Percentiles rank a stretch among this genome's conserved stretches.
Evolutionary conservation across 2,329 filamentous ascomycete genomes (phyloP).

Genomic region (Exophiala spinifera): DNA sequence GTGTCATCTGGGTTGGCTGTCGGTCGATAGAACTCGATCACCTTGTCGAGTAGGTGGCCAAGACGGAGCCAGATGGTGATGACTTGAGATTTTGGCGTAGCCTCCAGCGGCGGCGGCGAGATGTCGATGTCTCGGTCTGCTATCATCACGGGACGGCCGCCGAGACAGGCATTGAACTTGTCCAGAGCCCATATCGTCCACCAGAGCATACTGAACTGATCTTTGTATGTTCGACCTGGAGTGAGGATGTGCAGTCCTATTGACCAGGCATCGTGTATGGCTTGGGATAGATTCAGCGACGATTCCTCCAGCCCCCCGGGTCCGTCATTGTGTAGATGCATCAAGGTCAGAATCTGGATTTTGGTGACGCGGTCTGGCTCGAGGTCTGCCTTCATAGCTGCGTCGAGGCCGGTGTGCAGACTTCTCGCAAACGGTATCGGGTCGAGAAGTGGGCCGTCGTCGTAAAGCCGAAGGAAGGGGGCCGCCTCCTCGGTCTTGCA

Average conservation of each 20-base stretch:
- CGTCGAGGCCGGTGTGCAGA: slow-evolving; percentile 37
- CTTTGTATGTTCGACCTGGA: slow-evolving; percentile 32
- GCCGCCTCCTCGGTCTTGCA: slow-evolving; percentile 37
- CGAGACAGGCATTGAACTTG: slow-evolving; percentile 42
- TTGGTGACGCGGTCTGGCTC: slow-evolving; percentile 38
- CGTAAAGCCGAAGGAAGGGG: slow-evolving; percentile 34
- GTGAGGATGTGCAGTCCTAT: slow-evolving; percentile 40
- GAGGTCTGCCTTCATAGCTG: slow-evolving; percentile 38
- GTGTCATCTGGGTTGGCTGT: slow-evolving; percentile 32
- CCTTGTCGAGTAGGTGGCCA: slow-evolving; percentile 37
- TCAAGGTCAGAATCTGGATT: slow-evolving; percentile 39
- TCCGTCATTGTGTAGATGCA: slow-evolving; percentile 42
- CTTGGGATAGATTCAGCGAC: slow-evolving; percentile 40
- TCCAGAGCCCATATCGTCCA: slow-evolving; percentile 43
- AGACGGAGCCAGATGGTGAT: slow-evolving; percentile 40
- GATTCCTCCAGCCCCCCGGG: slow-evolving; percentile 41
- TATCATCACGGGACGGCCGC: slow-evolving; percentile 39
- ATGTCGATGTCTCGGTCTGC: slow-evolving; percentile 42
- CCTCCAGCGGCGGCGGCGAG: slow-evolving; percentile 30
- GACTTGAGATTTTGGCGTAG: slow-evolving; percentile 23
- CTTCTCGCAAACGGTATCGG: slow-evolving; percentile 40
- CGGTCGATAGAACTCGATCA: slow-evolving; percentile 42
- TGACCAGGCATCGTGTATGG: slow-evolving; percentile 42
- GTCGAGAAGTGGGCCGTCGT: slow-evolving; percentile 33
- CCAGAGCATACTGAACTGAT: slow-evolving; percentile 36